Base-by-base conservation (phyloP, 2,329 filamentous ascomycete genomes). In the Dryadomyces sulphureus region DNA sequence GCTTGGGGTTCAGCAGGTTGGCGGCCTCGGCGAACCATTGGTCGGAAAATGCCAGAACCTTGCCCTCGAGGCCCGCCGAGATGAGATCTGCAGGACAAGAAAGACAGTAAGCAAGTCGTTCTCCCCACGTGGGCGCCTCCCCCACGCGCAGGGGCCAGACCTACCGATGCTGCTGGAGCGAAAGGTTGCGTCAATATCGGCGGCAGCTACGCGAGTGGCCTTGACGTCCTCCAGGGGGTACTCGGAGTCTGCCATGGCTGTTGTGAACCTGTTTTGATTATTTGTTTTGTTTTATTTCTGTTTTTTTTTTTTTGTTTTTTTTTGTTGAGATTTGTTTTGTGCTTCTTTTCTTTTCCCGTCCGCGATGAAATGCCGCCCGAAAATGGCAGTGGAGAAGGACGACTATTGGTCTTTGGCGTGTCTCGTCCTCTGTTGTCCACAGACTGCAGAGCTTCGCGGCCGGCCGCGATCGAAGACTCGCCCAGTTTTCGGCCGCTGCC, bases 21-120 rank as follows among this genome's bases (percentile, higher is more conserved):
- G 65, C 56, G 20, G 79, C 78, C 53, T 79, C 73, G 38, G 78
- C 79, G 56, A 83, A 83, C 75, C 76, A 82, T 62, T 83, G 66
- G 57, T 83, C 75, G 42, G 78, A 82, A 60, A 72, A 79, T 47
- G 68, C 80, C 17, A 82, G 67, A 48, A 83, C 66, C 59, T 74
- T 77, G 48, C 77, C 77, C 50, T 77, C 79, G 39, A 83, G 61
- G 7, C 73, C 65, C 7, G 70, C 69, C 38, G 77, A 81, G 46
- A 79, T 62, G 43, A 82, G 65, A 57, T 81, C 77, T 81, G 25
- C 3, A 9, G 2, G 21, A 34, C 3, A 38, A 17, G 22, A 20
- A 35, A 30, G 40, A 45, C 9, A 19, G 42, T 6, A 17, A 7
- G 14, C 16, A 14, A 20, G 41, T 17, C 25, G 7, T 30, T 30